Conservation (phyloP, 108 stramenopile species). For the Fistulifera pelliculosa region DNA sequence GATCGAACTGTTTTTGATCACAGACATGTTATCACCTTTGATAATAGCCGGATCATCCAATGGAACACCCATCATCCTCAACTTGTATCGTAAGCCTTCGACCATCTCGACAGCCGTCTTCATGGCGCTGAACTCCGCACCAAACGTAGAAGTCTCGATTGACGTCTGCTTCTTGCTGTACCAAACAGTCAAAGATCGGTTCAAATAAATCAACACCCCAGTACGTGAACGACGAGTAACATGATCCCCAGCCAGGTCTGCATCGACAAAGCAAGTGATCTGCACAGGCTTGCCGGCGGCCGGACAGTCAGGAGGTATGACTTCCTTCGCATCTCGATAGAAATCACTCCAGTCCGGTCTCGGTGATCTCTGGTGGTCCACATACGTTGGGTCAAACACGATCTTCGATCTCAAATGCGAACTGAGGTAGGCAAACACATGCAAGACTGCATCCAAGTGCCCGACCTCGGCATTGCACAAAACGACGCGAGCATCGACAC, state of each 20-base stretch:
- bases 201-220: conserved; percentile 42
- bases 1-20: conserved; percentile 17
- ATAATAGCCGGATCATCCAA: conserved; percentile 19
- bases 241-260: conserved; percentile 39
- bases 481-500: conserved; percentile 33
- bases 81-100: conserved; percentile 40
- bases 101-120: conserved; percentile 27
- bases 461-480: conserved; percentile 27
- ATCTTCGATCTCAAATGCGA: conserved; percentile 14
- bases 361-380: not conserved
- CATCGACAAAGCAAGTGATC: conserved; percentile 34
- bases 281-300: conserved; percentile 18
- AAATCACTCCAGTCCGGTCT: conserved; percentile 15
- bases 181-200: conserved; percentile 38
- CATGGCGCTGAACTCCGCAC: conserved; percentile 38
- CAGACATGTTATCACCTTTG: conserved; percentile 34
- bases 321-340: conserved; percentile 18
- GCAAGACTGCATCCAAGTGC: conserved; percentile 28
- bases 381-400: conserved; percentile 25
- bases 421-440: conserved; percentile 25
- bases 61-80: conserved; percentile 50
- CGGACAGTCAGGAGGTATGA: conserved; percentile 21
- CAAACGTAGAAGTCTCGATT: conserved; percentile 48
- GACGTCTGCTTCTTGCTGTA: conserved; percentile 44
- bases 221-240: conserved; percentile 41